These are phyloP conservation scores for Talaromyces sp. DNA, from an alignment of 2,329 filamentous ascomycete species.

Conservation along the genomic window DNA sequence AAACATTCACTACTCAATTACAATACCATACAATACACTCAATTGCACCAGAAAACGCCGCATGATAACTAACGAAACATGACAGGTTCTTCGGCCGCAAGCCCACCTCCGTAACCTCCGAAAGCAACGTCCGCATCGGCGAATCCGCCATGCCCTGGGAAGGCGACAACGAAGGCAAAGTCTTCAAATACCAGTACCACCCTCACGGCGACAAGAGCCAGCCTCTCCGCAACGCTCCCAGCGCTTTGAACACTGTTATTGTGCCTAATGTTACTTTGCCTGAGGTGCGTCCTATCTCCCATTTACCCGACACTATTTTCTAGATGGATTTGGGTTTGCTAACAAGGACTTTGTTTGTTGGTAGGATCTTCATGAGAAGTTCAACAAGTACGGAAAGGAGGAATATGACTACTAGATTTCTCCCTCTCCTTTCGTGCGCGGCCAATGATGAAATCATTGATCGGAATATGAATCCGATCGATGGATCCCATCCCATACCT, in stretches of 20 bases:
- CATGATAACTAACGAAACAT: background rate
- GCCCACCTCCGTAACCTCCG: constrained; percentile 81
- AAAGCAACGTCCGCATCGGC: constrained; percentile 72
- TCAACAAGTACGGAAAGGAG: constrained; percentile 99
- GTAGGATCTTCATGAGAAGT: constrained; percentile 88
- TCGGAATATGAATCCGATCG: background rate
- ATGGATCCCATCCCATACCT: background rate
- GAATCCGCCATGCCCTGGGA: constrained; percentile 90
- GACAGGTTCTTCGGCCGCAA: constrained; percentile 65
- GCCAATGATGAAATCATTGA: constrained; percentile 1
- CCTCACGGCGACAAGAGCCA: constrained; percentile 78
- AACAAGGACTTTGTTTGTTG: background rate
- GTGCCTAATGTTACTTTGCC: constrained; percentile 91
- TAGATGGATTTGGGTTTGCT: background rate
- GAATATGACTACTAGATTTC: constrained; percentile 56
- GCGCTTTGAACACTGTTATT: constrained; percentile 91
- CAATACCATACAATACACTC: too few relatives aligned
- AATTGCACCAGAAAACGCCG: background rate
- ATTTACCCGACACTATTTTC: background rate
- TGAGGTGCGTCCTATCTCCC: constrained; percentile 60
- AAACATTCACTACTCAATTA: background rate
- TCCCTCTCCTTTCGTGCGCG: background rate
- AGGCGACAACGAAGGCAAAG: constrained; percentile 61
- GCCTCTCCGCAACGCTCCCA: constrained; percentile 83
- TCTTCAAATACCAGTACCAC: constrained; percentile 73